Base-by-base conservation (phyloP, 306 rosid species). In the Begonia fuchsioides region DNA sequence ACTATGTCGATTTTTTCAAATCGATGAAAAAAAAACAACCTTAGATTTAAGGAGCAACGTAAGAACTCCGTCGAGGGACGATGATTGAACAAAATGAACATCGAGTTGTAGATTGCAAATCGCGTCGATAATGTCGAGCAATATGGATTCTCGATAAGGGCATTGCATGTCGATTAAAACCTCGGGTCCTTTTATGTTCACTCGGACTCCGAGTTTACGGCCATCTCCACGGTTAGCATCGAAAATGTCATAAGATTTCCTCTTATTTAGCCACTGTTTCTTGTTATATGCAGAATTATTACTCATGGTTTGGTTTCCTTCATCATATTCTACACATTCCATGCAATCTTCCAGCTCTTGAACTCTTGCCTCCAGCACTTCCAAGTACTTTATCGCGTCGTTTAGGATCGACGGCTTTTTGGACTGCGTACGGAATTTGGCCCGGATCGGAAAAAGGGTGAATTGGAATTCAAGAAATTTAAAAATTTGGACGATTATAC, bases 121-220 rank as follows among this genome's bases (percentile, higher is more conserved):
- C 54, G 81, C 76, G 65, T 79, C 93, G 77, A 86, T 70, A 69
- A 86, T 56, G 52, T 86, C 90, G 26, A 74, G 67, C 72, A 82
- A 68, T 58, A 86, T 68, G 57, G 68, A 74, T 64, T 82, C 86
- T 61, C 87, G 70, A 46, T 86, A 82, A 59, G 80, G 81, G 55
- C 96, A 86, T 70, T 66, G 72, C 75, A 86, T 82, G 71, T 72
- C 81, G 45, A 86, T 60, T 57, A 74, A 17, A 70, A 76, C 86
- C 67, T 79, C 93, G 15, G 69, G 70, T 45, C 74, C 79, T 51
- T 69, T 72, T 64, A 69, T 61, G 46, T 72, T 59, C 11, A 86
- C 86, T 57, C 76, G 79, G 61, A 79, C 73, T 59, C 74, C 71
- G 54, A 69, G 52, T 19, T 71, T 62, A 52, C 19, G 43, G 45